Base-by-base conservation (phyloP, 192 early-diverging fungal genomes). In the Mortierella claussenii region DNA sequence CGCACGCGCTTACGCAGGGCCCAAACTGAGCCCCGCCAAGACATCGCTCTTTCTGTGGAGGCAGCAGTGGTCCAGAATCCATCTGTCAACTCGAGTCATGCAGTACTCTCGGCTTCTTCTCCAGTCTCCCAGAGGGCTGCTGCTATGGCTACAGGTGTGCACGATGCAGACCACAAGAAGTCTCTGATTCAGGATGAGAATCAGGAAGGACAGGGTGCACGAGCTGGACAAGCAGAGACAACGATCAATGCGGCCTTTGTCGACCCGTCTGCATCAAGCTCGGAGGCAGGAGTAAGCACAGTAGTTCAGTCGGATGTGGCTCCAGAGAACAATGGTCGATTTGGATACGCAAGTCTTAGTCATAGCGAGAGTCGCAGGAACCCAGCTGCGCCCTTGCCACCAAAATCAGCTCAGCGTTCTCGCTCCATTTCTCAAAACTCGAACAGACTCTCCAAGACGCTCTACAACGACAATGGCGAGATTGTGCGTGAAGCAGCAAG, bases 381-480 rank as follows among this genome's bases (percentile, higher is more conserved):
- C 18, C 24, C 51, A 3, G 48, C 44, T 48, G 68, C 46, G 30
- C 71, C 71, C 18, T 55, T 75, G 37, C 73, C 73, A 57, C 73
- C 64, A 20, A 76, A 76, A 48, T 76, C 73, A 7, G 73, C 73
- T 26, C 73, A 76, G 30, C 64, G 73, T 2, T 62, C 71, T 3
- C 56, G 71, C 32, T 76, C 71, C 18, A 76, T 76, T 20, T 76
- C 73, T 12, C 33, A 55, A 13, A 44, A 47, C 13, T 61, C 71
- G 10, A 36, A 45, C 2, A 51, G 63, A 18, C 33, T 42, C 13
- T 51, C 64, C n/a, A 37, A 50, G 5, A 51, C 44, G 6, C 8
- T 32, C 1, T 23, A 49, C 5, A 47, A 24, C 20, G 64, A 76
- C 0, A 45, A 65, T 55, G 32, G 55, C 17, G 69, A 64, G 20